Percentiles rank a stretch among this genome's conserved stretches.
Conservation (phyloP, 148 eudicot species). For the Persicaria maculosa region DNA sequence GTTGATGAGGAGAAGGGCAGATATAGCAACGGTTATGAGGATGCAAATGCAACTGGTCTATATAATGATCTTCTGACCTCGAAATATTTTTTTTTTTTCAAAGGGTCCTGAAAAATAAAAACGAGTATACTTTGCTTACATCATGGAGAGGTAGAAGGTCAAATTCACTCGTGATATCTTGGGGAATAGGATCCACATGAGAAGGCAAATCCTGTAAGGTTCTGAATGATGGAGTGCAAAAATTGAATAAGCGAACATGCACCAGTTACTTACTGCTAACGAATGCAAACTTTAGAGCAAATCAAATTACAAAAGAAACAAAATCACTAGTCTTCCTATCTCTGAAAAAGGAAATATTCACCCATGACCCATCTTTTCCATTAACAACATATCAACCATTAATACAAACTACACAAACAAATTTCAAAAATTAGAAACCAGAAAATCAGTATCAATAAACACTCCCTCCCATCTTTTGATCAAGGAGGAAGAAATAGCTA, state of each 20-base stretch:
- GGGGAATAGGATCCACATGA: conserved; percentile 76
- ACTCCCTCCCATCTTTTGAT: not conserved
- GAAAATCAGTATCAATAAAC: not conserved
- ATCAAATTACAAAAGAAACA: not conserved
- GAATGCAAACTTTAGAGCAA: not conserved
- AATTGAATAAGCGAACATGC: not conserved
- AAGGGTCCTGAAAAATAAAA: not conserved
- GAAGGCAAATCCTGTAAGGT: conserved; percentile 52
- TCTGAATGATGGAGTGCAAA: conserved; percentile 32
- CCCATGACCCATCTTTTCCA: not conserved
- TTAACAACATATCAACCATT: not conserved
- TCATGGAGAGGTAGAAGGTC: conserved; percentile 63
- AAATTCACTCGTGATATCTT: conserved; percentile 51
- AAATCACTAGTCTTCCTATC: not conserved
- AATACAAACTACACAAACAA: too few species aligned
- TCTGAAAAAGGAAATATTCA: not conserved
- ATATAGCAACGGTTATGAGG: not conserved
- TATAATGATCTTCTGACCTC: too few species aligned
- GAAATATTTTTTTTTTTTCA: too few species aligned
- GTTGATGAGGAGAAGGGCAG: not conserved
- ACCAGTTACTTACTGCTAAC: not conserved
- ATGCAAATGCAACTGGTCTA: not conserved
- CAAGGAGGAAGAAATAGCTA: not conserved
- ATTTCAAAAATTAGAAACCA: not conserved
- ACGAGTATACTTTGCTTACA: conserved; percentile 38